Evolutionary conservation across 2,329 filamentous ascomycete genomes (phyloP).

Genomic region (Claviceps arundinis): DNA sequence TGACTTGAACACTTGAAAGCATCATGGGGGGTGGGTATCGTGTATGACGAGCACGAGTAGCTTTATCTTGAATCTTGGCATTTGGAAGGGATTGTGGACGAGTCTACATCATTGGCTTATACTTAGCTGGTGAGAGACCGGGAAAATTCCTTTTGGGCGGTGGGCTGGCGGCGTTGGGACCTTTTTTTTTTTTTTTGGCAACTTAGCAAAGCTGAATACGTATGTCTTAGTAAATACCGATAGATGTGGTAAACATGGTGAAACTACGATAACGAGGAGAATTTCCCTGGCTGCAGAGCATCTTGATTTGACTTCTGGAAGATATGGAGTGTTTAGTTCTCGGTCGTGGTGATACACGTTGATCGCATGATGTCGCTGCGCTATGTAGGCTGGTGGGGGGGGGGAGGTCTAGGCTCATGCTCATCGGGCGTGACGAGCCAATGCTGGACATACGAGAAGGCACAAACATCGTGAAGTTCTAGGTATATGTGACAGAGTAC

Average conservation of each 20-base stretch:
- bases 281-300: too few species aligned
- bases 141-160: neutral
- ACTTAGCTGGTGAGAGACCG: neutral
- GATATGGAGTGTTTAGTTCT: too few species aligned
- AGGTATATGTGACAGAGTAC: too few species aligned
- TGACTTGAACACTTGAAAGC: constrained; percentile 17
- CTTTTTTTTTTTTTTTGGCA: neutral
- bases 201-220: neutral
- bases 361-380: too few species aligned
- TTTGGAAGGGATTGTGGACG: neutral
- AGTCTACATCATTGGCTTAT: neutral
- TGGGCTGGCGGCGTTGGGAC: neutral
- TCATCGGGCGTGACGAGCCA: too few species aligned
- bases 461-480: too few species aligned
- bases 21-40: neutral
- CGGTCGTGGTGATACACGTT: too few species aligned
- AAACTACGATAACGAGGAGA: neutral
- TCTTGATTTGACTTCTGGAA: too few species aligned
- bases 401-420: too few species aligned
- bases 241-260: neutral
- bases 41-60: neutral
- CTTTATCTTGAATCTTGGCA: neutral
- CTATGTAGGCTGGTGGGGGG: too few species aligned
- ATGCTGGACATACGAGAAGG: too few species aligned
- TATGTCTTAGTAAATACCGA: neutral